Percentiles rank a stretch among this genome's conserved stretches.
These are phyloP conservation scores for Aspergillus quadricinctus DNA, from an alignment of 2,329 filamentous ascomycete species.

Conservation along the genomic window DNA sequence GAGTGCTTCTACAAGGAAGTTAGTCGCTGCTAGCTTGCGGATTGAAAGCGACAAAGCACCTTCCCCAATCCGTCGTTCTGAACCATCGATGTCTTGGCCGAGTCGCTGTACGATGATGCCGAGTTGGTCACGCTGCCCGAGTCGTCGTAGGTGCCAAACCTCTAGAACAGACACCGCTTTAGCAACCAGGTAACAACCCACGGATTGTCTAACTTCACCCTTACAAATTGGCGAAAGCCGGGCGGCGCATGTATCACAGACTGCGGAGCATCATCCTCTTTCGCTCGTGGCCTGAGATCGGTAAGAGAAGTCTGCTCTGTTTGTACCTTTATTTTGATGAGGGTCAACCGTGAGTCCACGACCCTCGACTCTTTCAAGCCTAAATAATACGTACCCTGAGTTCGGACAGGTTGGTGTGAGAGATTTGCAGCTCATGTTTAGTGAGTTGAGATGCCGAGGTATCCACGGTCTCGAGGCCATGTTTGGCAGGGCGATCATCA, in stretches of 20 bases:
- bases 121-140: background rate
- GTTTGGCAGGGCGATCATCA: slow-evolving; percentile 1
- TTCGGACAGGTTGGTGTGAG: slow-evolving; percentile 11
- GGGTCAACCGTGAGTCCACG: background rate
- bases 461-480: background rate
- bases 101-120: background rate
- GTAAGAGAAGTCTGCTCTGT: slow-evolving; percentile 18
- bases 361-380: background rate
- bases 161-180: background rate
- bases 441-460: background rate
- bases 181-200: background rate
- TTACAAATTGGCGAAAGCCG: slow-evolving; percentile 76
- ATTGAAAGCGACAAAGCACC: slow-evolving; percentile 5
- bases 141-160: background rate
- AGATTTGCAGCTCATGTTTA: background rate
- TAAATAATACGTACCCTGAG: slow-evolving; percentile 20
- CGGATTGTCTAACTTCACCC: slow-evolving; percentile 19
- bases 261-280: slow-evolving; percentile 66
- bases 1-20: slow-evolving; percentile 27
- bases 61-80: slow-evolving; percentile 3
- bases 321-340: slow-evolving; percentile 24
- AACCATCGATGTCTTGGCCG: background rate
- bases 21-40: background rate
- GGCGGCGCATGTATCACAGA: slow-evolving; percentile 90
- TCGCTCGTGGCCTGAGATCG: slow-evolving; percentile 41